Percentiles rank a stretch among this genome's conserved stretches.
Conservation (phyloP, 768 basidiomycete genomes). For the Leccinum longicurvipes region DNA sequence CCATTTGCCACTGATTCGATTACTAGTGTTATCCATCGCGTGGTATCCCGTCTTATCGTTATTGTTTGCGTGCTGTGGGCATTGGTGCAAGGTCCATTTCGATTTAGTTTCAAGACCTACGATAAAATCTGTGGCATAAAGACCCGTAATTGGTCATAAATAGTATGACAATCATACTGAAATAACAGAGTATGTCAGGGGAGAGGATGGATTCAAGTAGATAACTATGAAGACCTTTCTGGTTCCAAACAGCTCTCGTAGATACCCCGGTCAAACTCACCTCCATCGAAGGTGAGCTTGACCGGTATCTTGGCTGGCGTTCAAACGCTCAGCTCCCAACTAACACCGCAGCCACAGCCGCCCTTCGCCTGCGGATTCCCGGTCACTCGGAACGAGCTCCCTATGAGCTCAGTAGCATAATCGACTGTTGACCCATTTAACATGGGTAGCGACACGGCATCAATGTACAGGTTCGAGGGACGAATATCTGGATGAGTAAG, state of each 20-base stretch:
- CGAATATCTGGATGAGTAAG: constrained; percentile 68
- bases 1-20: not conserved
- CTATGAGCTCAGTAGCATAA: constrained; percentile 92
- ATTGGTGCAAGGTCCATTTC: not conserved
- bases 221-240: not conserved
- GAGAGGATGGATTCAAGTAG: not conserved
- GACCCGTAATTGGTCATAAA: not conserved
- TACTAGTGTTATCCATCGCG: not conserved
- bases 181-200: not conserved
- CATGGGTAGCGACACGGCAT: constrained; percentile 79
- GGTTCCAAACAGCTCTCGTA: not conserved
- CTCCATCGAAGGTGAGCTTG: not conserved
- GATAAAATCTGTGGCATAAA: not conserved
- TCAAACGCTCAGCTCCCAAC: constrained; percentile 56
- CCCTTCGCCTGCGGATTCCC: constrained; percentile 92
- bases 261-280: not conserved
- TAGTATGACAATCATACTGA: not conserved
- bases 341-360: constrained; percentile 94
- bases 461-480: constrained; percentile 78
- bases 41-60: too few relatives aligned
- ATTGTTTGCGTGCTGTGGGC: not conserved
- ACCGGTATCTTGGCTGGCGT: not conserved
- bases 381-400: constrained; percentile 78
- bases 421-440: constrained; percentile 89
- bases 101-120: not conserved